Base-by-base conservation (phyloP, 1,284 basidiomycete species). In the Malassezia cuniculi region DNA sequence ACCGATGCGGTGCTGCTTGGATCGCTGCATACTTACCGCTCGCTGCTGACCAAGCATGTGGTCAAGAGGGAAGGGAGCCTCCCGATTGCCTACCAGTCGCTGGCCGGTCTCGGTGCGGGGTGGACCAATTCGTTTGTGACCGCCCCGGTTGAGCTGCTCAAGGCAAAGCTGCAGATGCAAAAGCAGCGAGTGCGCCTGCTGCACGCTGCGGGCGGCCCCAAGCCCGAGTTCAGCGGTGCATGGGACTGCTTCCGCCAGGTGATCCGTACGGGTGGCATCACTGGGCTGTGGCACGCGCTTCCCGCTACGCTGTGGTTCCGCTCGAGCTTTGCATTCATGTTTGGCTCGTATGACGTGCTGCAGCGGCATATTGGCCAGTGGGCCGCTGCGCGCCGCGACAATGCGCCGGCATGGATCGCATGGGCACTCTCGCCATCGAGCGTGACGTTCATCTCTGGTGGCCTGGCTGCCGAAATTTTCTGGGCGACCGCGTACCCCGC, bases 91-190 rank as follows among this genome's bases (percentile, higher is more conserved):
- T 55, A 54, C 30, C 62, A 65, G 25, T 50, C 48, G 34, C 39
- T 80, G 16, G 79, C 81, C 2, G 82, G 81, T 1, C 62, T 81
- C n/a, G 73, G 77, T 51, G 81, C 81, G 5, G 81, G 82, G 3
- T 73, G 76, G 66, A 84, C 81, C 3, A 82, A 81, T 72, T 78
- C 61, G 33, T 53, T 79, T 15, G 67, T 82, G 17, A 61, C 55
- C 2, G 80, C 78, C 1, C 81, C 81, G 1, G 73, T 82, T 32
- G 81, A 57, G 34, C 41, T 54, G 6, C 31, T 60, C 19, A 52
- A 68, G 77, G 80, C 82, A 31, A 82, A 82, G 57, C 71, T 84
- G 12, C 81, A 83, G 61, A 73, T 84, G 57, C 81, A 84, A 57
- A 72, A 73, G 14, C 75, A 80, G 62, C 72, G 74, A 39, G 68